Evolutionary conservation across 352 stramenopile species (phyloP).

Genomic region (Pythium monospermum): DNA sequence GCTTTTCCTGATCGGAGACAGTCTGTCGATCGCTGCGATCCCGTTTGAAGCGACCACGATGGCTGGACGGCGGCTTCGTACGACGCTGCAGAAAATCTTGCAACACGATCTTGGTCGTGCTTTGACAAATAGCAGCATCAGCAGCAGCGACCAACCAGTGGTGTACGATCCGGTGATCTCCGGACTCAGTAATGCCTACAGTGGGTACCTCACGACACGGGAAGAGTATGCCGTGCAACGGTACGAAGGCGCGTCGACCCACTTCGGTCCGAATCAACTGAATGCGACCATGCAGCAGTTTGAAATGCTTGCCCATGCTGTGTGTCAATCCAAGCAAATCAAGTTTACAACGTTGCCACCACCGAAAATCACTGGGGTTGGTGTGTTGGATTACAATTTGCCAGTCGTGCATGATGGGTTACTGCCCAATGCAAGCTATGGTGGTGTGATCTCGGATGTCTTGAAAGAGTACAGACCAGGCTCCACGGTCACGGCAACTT

Average conservation of each 20-base stretch:
- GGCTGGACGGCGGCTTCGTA: constrained; percentile 62
- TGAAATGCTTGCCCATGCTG: constrained; percentile 39
- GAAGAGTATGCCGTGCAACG: constrained; percentile 85
- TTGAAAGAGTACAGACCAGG: constrained; percentile 37
- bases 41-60: constrained; percentile 86
- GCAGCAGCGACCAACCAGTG: no score
- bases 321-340: constrained; percentile 19
- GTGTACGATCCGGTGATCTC: constrained; percentile 54
- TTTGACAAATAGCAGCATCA: no score
- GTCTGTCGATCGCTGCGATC: constrained; percentile 58
- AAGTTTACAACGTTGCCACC: constrained; percentile 27
- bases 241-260: constrained; percentile 87
- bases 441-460: constrained; percentile 43
- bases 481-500: constrained; percentile 49
- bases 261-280: constrained; percentile 86
- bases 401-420: constrained; percentile 69
- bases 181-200: constrained; percentile 79
- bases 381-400: constrained; percentile 69
- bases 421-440: constrained; percentile 37
- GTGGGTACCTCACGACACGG: constrained; percentile 78
- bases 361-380: constrained; percentile 55
- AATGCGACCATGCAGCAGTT: constrained; percentile 77
- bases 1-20: constrained; percentile 51
- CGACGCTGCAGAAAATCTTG: constrained; percentile 30
- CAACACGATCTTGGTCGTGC: constrained; percentile 17